Conservation (phyloP, 805 yeast genomes). For the Tetrapisispora pingtungensis region DNA sequence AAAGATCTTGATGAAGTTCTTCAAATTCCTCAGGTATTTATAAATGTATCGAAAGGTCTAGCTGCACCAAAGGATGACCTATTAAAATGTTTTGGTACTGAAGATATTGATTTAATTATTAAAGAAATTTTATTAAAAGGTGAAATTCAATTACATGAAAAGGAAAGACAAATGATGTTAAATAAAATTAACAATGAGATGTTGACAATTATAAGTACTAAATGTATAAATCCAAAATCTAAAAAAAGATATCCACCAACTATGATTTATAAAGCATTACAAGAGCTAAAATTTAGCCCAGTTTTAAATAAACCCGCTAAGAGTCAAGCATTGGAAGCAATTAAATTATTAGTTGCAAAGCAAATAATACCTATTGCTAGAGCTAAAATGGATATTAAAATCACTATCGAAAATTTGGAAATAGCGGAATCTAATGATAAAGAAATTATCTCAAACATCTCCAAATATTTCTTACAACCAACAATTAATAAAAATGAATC, state of each 20-base stretch:
- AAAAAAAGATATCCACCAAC: conserved; percentile 90
- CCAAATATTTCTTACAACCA: conserved; percentile 34
- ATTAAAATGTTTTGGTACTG: conserved; percentile 59
- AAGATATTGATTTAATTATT: conserved; percentile 65
- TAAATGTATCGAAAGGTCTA: conserved; percentile 88
- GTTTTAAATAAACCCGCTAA: conserved; percentile 69
- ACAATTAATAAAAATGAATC: conserved; percentile 33
- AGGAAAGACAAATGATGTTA: conserved; percentile 72
- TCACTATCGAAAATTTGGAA: conserved; percentile 35
- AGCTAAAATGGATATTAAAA: conserved; percentile 81
- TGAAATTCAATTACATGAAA: conserved; percentile 88
- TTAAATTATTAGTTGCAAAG: conserved; percentile 58
- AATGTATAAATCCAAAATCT: conserved; percentile 83
- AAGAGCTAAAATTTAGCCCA: conserved; percentile 69
- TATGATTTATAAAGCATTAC: conserved; percentile 80
- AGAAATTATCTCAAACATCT: conserved; percentile 35
- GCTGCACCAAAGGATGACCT: conserved; percentile 85
- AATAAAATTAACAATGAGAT: conserved; percentile 73
- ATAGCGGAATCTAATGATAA: conserved; percentile 26
- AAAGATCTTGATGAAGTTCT: conserved; percentile 92
- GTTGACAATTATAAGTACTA: conserved; percentile 71
- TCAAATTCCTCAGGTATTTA: conserved; percentile 90
- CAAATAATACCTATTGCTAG: conserved; percentile 90
- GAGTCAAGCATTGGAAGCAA: conserved; percentile 85
- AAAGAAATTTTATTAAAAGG: conserved; percentile 80